These are phyloP conservation scores for Avena atlantica DNA, from an alignment of 176 grass and related monocot species.

Conservation along the genomic window DNA sequence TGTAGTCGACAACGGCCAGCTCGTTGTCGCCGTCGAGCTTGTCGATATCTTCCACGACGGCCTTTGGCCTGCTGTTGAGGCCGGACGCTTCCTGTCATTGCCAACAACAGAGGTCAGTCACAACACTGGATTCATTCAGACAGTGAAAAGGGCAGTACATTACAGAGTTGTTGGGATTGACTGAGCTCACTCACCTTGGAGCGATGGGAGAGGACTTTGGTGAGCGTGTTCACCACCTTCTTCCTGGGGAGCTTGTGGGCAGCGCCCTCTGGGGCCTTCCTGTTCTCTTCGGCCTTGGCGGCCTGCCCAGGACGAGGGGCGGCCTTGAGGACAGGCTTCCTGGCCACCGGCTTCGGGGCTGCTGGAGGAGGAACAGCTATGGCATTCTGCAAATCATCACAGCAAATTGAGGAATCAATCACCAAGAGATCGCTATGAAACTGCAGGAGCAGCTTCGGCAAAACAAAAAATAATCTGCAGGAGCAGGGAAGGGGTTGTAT, in stretches of 20 bases:
- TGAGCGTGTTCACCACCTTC: slow-evolving; percentile 66
- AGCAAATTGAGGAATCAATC: background rate
- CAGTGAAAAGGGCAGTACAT: background rate
- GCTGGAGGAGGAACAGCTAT: slow-evolving; percentile 14
- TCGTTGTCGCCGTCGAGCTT: slow-evolving; percentile 52
- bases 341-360: slow-evolving; percentile 42
- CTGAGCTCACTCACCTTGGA: slow-evolving; percentile 65
- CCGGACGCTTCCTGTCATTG: slow-evolving; percentile 55
- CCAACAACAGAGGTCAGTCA: background rate
- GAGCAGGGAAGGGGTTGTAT: background rate
- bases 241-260: slow-evolving; percentile 50
- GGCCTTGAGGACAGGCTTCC: slow-evolving; percentile 47
- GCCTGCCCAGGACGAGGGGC: slow-evolving; percentile 32
- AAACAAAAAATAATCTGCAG: background rate
- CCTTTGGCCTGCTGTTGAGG: slow-evolving; percentile 44
- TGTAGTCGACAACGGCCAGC: slow-evolving; percentile 66
- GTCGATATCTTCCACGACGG: slow-evolving; percentile 58
- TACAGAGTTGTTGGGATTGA: background rate
- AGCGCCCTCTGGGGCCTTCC: background rate
- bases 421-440: background rate
- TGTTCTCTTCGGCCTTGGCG: slow-evolving; percentile 41
- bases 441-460: no score
- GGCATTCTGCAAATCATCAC: slow-evolving; percentile 16
- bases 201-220: slow-evolving; percentile 74
- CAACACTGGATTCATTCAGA: slow-evolving; percentile 5